Evolutionary conservation across 2,329 filamentous ascomycete species (phyloP).

Genomic region (Trichoderma sp.): DNA sequence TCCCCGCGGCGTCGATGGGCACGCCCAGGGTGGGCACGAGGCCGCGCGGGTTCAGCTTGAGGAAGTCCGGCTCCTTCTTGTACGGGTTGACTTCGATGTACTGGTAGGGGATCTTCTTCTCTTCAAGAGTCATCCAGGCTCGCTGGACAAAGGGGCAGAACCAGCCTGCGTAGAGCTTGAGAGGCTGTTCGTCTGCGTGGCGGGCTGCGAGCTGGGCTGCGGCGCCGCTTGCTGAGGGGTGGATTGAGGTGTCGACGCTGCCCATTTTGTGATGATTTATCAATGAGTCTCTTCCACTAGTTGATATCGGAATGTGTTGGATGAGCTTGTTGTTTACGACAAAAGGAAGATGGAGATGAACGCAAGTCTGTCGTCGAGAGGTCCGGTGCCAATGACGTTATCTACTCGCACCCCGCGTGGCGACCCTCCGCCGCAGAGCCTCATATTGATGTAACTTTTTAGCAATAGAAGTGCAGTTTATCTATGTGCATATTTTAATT

Average conservation of each 20-base stretch:
- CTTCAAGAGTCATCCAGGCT: constrained; percentile 70
- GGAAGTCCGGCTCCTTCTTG: constrained; percentile 67
- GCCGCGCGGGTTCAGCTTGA: constrained; percentile 73
- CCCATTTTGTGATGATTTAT: constrained; percentile 40
- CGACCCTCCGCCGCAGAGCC: neutral
- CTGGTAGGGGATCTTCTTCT: constrained; percentile 73
- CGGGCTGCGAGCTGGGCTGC: constrained; percentile 51
- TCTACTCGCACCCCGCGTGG: constrained; percentile 1
- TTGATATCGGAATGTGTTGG: no score
- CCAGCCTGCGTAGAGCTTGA: constrained; percentile 74
- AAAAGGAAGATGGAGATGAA: no score
- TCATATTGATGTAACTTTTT: no score
- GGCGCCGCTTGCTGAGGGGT: constrained; percentile 50
- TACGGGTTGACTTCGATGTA: constrained; percentile 81
- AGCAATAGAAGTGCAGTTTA: no score
- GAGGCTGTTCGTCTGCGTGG: constrained; percentile 51
- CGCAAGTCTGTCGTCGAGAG: neutral
- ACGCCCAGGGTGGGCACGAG: constrained; percentile 71
- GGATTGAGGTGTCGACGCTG: constrained; percentile 53
- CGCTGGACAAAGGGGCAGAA: constrained; percentile 74
- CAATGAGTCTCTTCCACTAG: neutral
- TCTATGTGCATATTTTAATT: no score
- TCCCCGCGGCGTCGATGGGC: constrained; percentile 36
- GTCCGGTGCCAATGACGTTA: constrained; percentile 9
- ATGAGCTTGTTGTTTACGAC: neutral